These are phyloP conservation scores for Backusella australiensis DNA, from an alignment of 192 early-diverging fungal species.

Conservation along the genomic window DNA sequence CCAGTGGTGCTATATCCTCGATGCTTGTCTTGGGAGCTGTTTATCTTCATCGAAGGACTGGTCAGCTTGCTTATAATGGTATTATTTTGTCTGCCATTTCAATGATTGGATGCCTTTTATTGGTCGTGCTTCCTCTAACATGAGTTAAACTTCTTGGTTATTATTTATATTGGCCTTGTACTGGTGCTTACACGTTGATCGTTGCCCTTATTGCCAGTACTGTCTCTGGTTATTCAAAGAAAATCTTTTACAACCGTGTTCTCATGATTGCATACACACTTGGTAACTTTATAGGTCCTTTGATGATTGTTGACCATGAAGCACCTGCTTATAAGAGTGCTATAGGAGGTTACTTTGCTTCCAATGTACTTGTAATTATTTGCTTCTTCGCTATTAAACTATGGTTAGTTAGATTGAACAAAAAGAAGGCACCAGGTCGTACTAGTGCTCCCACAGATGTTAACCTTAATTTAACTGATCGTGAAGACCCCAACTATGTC, in stretches of 20 bases:
- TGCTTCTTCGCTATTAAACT: background rate
- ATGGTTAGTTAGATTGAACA: background rate
- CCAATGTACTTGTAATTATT: slow-evolving; percentile 9
- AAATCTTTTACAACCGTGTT: slow-evolving; percentile 5
- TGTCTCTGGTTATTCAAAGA: slow-evolving; percentile 19
- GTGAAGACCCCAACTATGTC: slow-evolving; percentile 4
- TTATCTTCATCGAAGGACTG: background rate
- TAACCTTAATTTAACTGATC: slow-evolving; percentile 8
- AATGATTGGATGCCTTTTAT: background rate
- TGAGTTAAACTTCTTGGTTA: background rate
- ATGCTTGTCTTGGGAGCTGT: background rate
- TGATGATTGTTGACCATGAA: slow-evolving; percentile 16
- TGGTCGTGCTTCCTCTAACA: background rate
- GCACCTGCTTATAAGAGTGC: slow-evolving; percentile 15
- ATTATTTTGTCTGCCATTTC: background rate
- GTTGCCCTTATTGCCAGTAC: background rate
- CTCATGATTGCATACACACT: slow-evolving; percentile 11
- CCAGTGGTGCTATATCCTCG: background rate
- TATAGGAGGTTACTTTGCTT: slow-evolving; percentile 2
- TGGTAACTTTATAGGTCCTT: slow-evolving; percentile 18
- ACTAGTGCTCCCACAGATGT: background rate
- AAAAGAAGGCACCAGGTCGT: background rate
- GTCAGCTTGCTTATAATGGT: background rate
- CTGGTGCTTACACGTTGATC: background rate
- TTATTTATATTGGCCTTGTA: background rate